Evolutionary conservation across 768 basidiomycete species (phyloP).

Genomic region (Calocera cornea): DNA sequence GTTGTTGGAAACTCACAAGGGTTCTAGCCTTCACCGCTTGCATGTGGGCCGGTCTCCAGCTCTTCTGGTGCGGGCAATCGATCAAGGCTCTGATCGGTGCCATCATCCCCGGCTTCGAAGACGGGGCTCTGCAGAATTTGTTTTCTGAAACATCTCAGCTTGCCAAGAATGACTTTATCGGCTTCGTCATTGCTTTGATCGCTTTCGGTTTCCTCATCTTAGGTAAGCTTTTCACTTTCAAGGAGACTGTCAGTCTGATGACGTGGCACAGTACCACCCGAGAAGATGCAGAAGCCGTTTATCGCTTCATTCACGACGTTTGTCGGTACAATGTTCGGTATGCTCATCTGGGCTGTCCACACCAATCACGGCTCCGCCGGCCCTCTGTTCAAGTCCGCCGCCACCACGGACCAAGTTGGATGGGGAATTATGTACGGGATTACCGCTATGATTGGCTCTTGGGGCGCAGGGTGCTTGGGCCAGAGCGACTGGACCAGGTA

Average conservation of each 20-base stretch:
- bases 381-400: not conserved
- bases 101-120: not conserved
- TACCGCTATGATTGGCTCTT: slow-evolving; percentile 2
- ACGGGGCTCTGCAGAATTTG: not conserved
- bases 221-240: not conserved
- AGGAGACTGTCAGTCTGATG: not conserved
- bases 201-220: not conserved
- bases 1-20: not conserved
- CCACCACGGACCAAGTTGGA: not conserved
- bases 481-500: slow-evolving; percentile 9
- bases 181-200: not conserved
- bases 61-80: slow-evolving; percentile 5
- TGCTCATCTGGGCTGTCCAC: slow-evolving; percentile 1
- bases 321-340: not conserved
- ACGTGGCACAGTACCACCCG: not conserved
- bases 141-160: not conserved
- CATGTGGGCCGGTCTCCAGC: slow-evolving; percentile 6
- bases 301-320: slow-evolving; percentile 4
- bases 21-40: not conserved
- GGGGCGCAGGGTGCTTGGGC: not conserved
- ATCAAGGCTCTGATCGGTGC: not conserved
- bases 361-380: not conserved
- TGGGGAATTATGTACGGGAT: slow-evolving; percentile 5
- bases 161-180: slow-evolving; percentile 6
- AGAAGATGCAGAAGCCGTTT: slow-evolving; percentile 3